A percentile compares a stretch with the other conserved stretches of the same genome.
phyloP scores from a whole-genome alignment of 2,329 filamentous ascomycete genomes.

The Ascochyta rabiei region DNA sequence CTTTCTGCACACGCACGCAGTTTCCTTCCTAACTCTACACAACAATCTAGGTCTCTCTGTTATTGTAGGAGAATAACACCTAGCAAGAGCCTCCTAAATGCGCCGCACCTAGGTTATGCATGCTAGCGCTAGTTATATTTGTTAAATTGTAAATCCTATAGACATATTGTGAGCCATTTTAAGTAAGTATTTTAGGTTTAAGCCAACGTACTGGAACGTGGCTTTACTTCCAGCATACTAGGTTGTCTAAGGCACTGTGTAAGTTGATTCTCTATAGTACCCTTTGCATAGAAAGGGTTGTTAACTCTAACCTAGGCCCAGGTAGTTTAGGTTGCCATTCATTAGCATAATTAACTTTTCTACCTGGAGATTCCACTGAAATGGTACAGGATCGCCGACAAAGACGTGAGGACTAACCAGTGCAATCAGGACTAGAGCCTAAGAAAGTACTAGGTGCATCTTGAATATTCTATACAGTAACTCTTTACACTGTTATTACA shows the following conservation, averaged over 20 bases:
- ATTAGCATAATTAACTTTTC: slow-evolving; percentile 15
- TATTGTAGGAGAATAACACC: slow-evolving; percentile 50
- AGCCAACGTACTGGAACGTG: slow-evolving; percentile 2
- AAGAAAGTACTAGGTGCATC: neutral
- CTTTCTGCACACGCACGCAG: slow-evolving; percentile 44
- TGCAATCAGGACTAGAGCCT: neutral
- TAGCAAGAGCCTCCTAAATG: slow-evolving; percentile 54
- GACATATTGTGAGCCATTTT: neutral
- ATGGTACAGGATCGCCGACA: slow-evolving; percentile 1
- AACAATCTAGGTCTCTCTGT: slow-evolving; percentile 49
- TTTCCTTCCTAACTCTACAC: slow-evolving; percentile 52
- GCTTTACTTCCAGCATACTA: neutral
- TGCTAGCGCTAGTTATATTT: slow-evolving; percentile 7
- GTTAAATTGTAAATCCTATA: slow-evolving; percentile 12
- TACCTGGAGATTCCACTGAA: neutral
- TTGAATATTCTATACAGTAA: neutral
- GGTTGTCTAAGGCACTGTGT: neutral
- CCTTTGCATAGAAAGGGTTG: slow-evolving; percentile 10
- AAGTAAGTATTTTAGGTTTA: neutral
- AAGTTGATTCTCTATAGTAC: neutral
- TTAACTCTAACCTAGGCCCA: slow-evolving; percentile 4
- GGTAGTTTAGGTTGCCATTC: slow-evolving; percentile 8
- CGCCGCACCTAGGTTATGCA: slow-evolving; percentile 5
- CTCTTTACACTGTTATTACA: neutral
- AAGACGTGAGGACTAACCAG: slow-evolving; percentile 7